These are phyloP conservation scores for Pseudogymnoascus sp. DNA, from an alignment of 2,329 filamentous ascomycete genomes.

Conservation along the genomic window DNA sequence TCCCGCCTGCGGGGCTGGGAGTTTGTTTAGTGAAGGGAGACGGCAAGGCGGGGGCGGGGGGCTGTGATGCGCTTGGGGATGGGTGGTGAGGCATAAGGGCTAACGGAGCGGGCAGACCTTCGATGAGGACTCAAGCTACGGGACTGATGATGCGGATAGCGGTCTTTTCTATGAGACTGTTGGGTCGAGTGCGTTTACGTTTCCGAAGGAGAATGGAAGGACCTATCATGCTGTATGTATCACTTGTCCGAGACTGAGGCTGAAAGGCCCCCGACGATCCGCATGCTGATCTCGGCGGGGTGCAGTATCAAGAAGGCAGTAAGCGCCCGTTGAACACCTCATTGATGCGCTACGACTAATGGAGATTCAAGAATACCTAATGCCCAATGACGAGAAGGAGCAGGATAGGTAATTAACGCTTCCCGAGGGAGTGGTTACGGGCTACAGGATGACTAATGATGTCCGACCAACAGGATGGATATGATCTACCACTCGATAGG, in stretches of 20 bases:
- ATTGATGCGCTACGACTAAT: background rate
- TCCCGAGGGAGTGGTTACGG: background rate
- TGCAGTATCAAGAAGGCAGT: slow-evolving; percentile 10
- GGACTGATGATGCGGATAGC: background rate
- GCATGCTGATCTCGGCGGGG: background rate
- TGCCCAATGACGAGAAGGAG: slow-evolving; percentile 9
- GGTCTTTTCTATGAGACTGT: slow-evolving; percentile 4
- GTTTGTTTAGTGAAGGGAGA: background rate
- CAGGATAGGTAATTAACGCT: slow-evolving; percentile 5
- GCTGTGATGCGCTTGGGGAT: background rate
- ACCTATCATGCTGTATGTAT: slow-evolving; percentile 6
- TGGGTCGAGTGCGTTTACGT: slow-evolving; percentile 2
- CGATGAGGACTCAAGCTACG: background rate
- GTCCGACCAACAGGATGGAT: background rate
- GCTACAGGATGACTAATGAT: background rate
- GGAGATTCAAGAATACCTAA: background rate
- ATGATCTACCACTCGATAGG: background rate
- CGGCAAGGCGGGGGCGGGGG: background rate
- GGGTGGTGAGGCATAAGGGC: background rate
- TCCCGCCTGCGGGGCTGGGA: background rate
- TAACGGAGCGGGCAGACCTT: background rate
- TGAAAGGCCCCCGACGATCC: background rate
- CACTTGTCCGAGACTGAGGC: background rate
- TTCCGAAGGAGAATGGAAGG: background rate
- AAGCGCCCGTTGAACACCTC: background rate